Conservation (phyloP, 1,139 yeast genomes). For the Ogataea hybrid region DNA sequence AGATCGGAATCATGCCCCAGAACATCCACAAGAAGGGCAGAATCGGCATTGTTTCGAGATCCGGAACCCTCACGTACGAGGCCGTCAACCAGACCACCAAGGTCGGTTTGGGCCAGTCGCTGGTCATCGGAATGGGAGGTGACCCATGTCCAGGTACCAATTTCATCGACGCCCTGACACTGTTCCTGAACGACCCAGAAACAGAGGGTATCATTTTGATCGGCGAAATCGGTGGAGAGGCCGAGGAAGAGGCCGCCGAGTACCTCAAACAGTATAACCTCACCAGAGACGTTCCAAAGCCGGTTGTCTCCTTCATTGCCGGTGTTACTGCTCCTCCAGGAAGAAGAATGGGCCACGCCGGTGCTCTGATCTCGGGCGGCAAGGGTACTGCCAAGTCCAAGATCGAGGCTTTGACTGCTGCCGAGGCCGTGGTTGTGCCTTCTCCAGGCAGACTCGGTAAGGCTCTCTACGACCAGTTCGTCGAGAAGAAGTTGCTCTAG, state of each 20-base stretch:
- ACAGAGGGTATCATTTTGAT: conserved; percentile 97
- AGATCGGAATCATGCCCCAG: conserved; percentile 98
- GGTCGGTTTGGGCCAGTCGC: conserved; percentile 94
- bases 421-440: too few relatives aligned
- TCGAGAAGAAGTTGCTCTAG: too few relatives aligned
- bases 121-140: conserved; percentile 99
- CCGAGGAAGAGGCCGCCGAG: conserved; percentile 98
- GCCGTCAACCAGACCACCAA: conserved; percentile 98
- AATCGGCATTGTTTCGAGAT: conserved; percentile 93
- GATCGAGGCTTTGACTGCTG: too few relatives aligned
- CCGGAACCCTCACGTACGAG: conserved; percentile 98
- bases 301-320: conserved; percentile 97
- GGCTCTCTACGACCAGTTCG: too few relatives aligned
- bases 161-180: conserved; percentile 92
- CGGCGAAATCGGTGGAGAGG: conserved; percentile 99
- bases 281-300: conserved; percentile 91
- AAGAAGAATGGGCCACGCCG: conserved; percentile 99
- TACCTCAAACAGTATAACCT: conserved; percentile 88
- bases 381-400: too few relatives aligned
- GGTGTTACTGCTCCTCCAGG: conserved; percentile 99
- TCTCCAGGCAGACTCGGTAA: too few relatives aligned
- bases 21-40: conserved; percentile 90
- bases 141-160: conserved; percentile 99
- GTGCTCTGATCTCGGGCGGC: conserved; percentile 99
- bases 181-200: conserved; percentile 85